These are phyloP conservation scores for Lachnellula suecica DNA, from an alignment of 2,329 filamentous ascomycete genomes.

Conservation along the genomic window DNA sequence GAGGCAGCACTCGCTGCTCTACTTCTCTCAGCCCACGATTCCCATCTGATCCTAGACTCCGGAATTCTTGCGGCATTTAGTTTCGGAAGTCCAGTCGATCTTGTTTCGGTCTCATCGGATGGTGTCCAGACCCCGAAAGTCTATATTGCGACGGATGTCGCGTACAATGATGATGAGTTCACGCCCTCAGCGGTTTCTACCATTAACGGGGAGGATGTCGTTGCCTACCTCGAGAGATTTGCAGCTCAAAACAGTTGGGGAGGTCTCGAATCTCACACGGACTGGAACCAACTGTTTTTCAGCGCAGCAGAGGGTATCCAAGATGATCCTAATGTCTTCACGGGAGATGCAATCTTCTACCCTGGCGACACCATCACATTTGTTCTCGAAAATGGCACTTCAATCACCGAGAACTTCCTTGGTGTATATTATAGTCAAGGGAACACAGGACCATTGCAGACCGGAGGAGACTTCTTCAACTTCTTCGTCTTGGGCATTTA, in stretches of 20 bases:
- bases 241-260: constrained; percentile 33
- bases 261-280: constrained; percentile 37
- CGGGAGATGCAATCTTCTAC: constrained; percentile 36
- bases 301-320: constrained; percentile 27
- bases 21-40: constrained; percentile 55
- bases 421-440: constrained; percentile 28
- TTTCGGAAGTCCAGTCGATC: constrained; percentile 44
- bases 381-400: constrained; percentile 37
- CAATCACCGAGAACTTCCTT: constrained; percentile 30
- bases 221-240: constrained; percentile 45
- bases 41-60: constrained; percentile 56
- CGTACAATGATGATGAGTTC: constrained; percentile 22
- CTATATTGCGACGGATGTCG: constrained; percentile 36
- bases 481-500: constrained; percentile 26
- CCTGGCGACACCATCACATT: constrained; percentile 37
- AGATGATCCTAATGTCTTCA: constrained; percentile 40
- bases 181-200: constrained; percentile 45
- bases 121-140: constrained; percentile 41
- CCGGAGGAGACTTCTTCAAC: constrained; percentile 29
- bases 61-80: constrained; percentile 50
- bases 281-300: constrained; percentile 35
- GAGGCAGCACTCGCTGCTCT: constrained; percentile 53
- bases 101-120: constrained; percentile 60
- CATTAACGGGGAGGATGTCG: constrained; percentile 54
- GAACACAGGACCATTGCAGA: constrained; percentile 29